Evolutionary conservation across 2,329 filamentous ascomycete species (phyloP).

Genomic region (Penicillium olsonii): DNA sequence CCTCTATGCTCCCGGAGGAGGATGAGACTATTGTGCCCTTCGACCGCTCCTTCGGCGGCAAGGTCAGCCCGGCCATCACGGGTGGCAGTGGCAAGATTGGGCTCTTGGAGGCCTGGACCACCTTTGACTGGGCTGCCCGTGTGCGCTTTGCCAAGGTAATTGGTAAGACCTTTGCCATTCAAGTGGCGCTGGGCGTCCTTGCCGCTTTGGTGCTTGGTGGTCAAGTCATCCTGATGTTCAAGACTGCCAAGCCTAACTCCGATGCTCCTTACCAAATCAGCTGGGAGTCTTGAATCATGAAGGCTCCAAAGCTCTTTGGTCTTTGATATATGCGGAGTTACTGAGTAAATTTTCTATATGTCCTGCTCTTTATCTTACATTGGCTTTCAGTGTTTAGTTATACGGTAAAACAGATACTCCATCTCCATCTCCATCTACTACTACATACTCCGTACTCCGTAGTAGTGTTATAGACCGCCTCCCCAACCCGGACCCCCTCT

Average conservation of each 20-base stretch:
- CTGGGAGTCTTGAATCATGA: neutral
- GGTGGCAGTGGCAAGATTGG: constrained; percentile 71
- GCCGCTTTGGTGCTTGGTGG: constrained; percentile 54
- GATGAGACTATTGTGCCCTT: constrained; percentile 86
- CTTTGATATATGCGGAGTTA: no score
- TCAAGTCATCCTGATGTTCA: constrained; percentile 50
- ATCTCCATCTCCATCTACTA: no score
- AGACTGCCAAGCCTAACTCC: constrained; percentile 10
- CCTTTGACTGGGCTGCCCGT: constrained; percentile 72
- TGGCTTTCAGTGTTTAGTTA: neutral
- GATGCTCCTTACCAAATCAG: constrained; percentile 2
- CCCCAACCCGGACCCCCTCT: neutral
- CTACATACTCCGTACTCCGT: no score
- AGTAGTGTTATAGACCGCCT: constrained; percentile 4
- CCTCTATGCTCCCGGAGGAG: constrained; percentile 78
- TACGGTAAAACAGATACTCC: no score
- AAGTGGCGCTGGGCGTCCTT: constrained; percentile 50
- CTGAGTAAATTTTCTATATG: no score
- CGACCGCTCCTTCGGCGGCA: constrained; percentile 80
- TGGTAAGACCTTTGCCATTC: constrained; percentile 67
- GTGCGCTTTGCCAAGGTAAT: constrained; percentile 74
- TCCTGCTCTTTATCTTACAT: neutral
- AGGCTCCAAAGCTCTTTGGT: neutral
- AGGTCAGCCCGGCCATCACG: constrained; percentile 72
- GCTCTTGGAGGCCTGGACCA: constrained; percentile 75